phyloP scores from a whole-genome alignment of 306 rosid genomes.

The Castanopsis chinensis region DNA sequence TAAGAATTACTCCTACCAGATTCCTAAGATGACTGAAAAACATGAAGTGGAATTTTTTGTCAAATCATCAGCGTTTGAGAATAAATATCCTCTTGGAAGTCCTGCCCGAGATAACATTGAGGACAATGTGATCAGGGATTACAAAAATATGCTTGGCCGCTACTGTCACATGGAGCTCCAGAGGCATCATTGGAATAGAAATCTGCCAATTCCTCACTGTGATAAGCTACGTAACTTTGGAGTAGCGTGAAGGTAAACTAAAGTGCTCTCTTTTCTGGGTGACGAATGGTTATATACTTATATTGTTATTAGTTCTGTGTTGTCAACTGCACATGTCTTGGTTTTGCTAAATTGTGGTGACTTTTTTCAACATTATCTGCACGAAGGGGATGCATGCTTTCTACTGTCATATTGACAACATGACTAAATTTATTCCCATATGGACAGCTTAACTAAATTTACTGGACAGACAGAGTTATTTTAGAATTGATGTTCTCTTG shows the following conservation, averaged over 20 bases:
- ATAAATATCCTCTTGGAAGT: conserved; percentile 68
- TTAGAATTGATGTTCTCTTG: background rate
- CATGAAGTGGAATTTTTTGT: conserved; percentile 74
- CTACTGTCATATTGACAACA: background rate
- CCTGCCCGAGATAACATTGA: conserved; percentile 63
- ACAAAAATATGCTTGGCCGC: conserved; percentile 62
- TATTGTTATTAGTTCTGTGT: background rate
- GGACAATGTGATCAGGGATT: conserved; percentile 61
- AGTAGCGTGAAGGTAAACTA: conserved; percentile 54
- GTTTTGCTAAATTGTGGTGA: background rate
- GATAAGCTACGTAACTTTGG: conserved; percentile 57
- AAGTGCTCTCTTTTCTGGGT: background rate
- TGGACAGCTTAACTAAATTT: background rate
- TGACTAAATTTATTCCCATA: background rate
- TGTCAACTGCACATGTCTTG: background rate
- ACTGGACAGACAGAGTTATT: background rate
- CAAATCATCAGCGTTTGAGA: conserved; percentile 60
- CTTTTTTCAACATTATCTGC: background rate
- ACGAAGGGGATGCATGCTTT: background rate
- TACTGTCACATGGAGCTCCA: conserved; percentile 83
- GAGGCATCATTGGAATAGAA: conserved; percentile 79
- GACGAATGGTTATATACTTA: background rate
- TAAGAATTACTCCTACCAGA: conserved; percentile 55
- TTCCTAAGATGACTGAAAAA: conserved; percentile 54
- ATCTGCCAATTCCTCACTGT: conserved; percentile 79